Conservation (phyloP, 257 asterid genomes). For the Fraxinus pennsylvanica region DNA sequence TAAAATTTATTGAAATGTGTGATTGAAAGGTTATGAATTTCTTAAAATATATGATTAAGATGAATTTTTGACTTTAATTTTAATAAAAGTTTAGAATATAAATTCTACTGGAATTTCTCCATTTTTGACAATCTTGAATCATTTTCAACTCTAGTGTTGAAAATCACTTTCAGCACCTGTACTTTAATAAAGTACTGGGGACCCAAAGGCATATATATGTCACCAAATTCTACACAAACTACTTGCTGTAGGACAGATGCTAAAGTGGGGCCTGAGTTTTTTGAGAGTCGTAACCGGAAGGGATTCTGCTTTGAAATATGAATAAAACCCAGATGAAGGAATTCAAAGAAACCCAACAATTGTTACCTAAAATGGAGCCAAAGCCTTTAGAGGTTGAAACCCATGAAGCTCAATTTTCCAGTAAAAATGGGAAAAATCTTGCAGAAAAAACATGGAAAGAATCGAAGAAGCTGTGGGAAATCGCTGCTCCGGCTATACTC, state of each 20-base stretch:
- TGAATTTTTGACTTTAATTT: too few relatives aligned
- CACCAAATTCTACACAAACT: not conserved
- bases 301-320: not conserved
- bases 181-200: not conserved
- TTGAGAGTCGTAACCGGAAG: not conserved
- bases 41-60: too few relatives aligned
- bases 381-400: constrained; percentile 34
- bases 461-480: constrained; percentile 67
- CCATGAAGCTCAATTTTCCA: not conserved
- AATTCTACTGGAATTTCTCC: too few relatives aligned
- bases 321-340: constrained; percentile 13
- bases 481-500: constrained; percentile 70
- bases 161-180: not conserved
- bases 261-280: not conserved
- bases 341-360: constrained; percentile 36
- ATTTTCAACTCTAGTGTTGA: too few relatives aligned
- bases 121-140: too few relatives aligned
- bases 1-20: too few relatives aligned
- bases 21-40: too few relatives aligned
- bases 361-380: constrained; percentile 40
- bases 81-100: too few relatives aligned
- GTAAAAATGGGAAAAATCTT: constrained; percentile 3
- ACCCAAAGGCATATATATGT: not conserved
- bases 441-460: constrained; percentile 47
- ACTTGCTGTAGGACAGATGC: not conserved